A percentile compares a stretch with the other conserved stretches of the same genome.
phyloP scores from a whole-genome alignment of 2,329 filamentous ascomycete genomes.

The Botrytis medusae region DNA sequence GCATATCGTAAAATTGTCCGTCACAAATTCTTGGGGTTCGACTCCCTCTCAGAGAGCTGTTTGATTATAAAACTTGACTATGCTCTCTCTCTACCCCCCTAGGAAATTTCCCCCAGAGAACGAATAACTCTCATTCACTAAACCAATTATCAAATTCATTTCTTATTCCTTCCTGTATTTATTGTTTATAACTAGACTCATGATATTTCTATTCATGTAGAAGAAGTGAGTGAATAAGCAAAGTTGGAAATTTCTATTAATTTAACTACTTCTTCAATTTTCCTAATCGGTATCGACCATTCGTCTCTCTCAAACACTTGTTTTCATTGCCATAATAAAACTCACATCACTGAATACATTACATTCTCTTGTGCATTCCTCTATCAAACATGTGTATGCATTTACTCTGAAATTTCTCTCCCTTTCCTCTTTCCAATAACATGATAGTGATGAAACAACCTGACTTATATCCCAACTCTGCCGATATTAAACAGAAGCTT shows the following conservation, averaged over 20 bases:
- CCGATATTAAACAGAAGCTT: too few species aligned
- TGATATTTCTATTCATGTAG: background rate
- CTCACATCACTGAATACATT: background rate
- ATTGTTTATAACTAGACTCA: background rate
- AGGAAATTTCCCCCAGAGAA: too few species aligned
- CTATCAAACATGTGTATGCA: accelerated
- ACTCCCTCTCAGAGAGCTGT: background rate
- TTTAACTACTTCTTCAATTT: background rate
- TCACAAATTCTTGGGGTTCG: background rate
- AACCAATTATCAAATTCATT: background rate
- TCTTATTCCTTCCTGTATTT: background rate
- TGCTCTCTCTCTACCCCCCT: too few species aligned
- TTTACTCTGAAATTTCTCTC: background rate
- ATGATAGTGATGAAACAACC: too few species aligned
- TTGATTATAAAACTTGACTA: background rate
- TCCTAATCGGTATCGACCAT: background rate
- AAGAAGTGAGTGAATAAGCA: background rate
- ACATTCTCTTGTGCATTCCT: background rate
- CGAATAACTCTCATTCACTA: background rate
- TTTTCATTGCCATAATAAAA: background rate
- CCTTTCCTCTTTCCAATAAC: too few species aligned
- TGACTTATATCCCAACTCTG: too few species aligned
- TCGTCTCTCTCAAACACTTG: background rate
- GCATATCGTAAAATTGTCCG: background rate
- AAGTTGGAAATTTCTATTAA: background rate